Percentiles rank a stretch among this genome's conserved stretches.
phyloP scores from a whole-genome alignment of 495 filamentous ascomycete species.

The Aspergillus homomorphus region DNA sequence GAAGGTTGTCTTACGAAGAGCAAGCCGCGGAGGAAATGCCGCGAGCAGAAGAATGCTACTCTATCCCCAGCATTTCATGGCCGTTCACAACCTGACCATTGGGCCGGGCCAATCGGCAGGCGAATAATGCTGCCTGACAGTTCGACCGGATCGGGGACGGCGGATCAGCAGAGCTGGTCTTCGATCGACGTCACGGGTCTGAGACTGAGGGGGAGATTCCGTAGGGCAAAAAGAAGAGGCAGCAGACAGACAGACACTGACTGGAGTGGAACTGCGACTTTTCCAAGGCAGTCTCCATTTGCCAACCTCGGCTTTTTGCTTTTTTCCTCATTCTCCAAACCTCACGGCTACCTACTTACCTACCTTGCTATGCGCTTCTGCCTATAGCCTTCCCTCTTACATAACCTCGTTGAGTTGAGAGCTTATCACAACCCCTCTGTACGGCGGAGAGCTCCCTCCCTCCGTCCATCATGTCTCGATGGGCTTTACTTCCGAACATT shows the following conservation, averaged over 20 bases:
- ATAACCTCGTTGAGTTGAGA: not conserved
- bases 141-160: not conserved
- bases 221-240: not conserved
- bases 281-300: not conserved
- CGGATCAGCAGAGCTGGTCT: not conserved
- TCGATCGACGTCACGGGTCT: conserved; percentile 13
- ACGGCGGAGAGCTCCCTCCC: conserved; percentile 10
- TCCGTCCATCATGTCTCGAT: conserved; percentile 29
- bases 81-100: not conserved
- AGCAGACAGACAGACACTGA: not conserved
- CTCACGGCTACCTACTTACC: too few relatives aligned
- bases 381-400: not conserved
- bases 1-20: not conserved
- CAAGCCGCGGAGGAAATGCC: not conserved
- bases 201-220: conserved; percentile 2
- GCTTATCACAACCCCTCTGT: conserved; percentile 4
- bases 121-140: conserved; percentile 1
- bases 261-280: not conserved
- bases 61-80: too few relatives aligned
- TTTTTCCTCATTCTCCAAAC: not conserved
- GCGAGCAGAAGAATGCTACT: not conserved
- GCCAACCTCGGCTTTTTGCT: not conserved
- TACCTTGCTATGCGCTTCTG: not conserved
- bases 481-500: conserved; percentile 51
- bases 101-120: conserved; percentile 7